A percentile compares a stretch with the other conserved stretches of the same genome.
Conservation (phyloP, 805 yeast genomes). For the Starmera pachycereana region DNA sequence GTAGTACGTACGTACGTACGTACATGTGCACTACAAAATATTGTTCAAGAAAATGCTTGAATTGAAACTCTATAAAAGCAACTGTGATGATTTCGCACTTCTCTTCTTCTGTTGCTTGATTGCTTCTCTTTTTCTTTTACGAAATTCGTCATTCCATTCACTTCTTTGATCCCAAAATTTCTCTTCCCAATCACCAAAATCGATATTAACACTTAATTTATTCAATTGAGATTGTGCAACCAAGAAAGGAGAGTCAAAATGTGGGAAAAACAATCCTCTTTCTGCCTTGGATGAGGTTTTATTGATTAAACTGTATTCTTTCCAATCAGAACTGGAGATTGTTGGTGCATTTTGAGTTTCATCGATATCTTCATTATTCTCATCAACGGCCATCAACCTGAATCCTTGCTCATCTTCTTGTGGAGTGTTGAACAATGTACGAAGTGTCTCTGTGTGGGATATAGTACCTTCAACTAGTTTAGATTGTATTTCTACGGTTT, state of each 20-base stretch:
- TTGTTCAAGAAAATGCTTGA: background rate
- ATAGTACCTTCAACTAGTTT: constrained; percentile 17
- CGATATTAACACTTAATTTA: constrained; percentile 30
- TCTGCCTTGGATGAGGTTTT: constrained; percentile 22
- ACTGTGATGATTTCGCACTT: constrained; percentile 10
- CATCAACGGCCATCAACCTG: constrained; percentile 27
- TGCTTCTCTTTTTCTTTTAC: constrained; percentile 67
- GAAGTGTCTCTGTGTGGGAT: constrained; percentile 49
- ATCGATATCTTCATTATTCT: constrained; percentile 38
- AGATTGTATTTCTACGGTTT: constrained; percentile 3
- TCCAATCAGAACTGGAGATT: constrained; percentile 15
- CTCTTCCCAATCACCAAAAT: constrained; percentile 46
- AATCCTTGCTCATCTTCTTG: constrained; percentile 24
- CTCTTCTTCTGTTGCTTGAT: constrained; percentile 44
- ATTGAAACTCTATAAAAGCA: background rate
- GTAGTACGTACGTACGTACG: too few relatives aligned
- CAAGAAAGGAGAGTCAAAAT: constrained; percentile 77
- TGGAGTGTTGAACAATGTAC: constrained; percentile 46
- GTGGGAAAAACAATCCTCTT: constrained; percentile 68
- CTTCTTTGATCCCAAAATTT: constrained; percentile 83
- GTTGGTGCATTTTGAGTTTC: constrained; percentile 13
- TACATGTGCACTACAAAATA: too few relatives aligned
- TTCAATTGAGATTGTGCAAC: constrained; percentile 74
- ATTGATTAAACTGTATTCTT: constrained; percentile 10
- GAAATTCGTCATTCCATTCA: constrained; percentile 65